Evolutionary conservation across 2,329 filamentous ascomycete genomes (phyloP).

Genomic region (Hypoxylon sp.): DNA sequence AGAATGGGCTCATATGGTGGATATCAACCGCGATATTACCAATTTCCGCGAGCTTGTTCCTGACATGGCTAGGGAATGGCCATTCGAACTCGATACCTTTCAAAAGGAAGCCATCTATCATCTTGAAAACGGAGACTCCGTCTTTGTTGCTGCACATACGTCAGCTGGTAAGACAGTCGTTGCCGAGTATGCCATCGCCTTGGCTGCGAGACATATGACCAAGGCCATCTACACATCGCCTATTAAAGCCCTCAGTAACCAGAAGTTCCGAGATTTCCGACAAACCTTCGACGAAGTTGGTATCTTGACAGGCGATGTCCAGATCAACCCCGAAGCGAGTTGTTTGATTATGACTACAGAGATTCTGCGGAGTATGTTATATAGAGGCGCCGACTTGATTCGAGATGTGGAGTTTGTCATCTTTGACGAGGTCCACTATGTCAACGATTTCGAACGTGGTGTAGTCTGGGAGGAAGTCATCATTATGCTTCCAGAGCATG

Average conservation of each 20-base stretch:
- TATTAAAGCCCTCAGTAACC: slow-evolving; percentile 98
- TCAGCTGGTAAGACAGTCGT: slow-evolving; percentile 99
- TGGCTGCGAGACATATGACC: slow-evolving; percentile 98
- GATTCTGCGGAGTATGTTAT: slow-evolving; percentile 97
- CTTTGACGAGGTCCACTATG: slow-evolving; percentile 98
- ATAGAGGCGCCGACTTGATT: slow-evolving; percentile 94
- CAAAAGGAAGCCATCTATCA: slow-evolving; percentile 99
- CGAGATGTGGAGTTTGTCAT: slow-evolving; percentile 99
- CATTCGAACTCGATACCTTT: slow-evolving; percentile 97
- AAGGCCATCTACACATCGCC: slow-evolving; percentile 99
- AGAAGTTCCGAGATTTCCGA: slow-evolving; percentile 97
- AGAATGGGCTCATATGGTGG: slow-evolving; percentile 99
- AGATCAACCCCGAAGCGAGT: slow-evolving; percentile 97
- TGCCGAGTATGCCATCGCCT: slow-evolving; percentile 95
- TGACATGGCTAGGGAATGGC: slow-evolving; percentile 96
- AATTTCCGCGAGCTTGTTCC: slow-evolving; percentile 95
- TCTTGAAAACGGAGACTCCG: slow-evolving; percentile 94
- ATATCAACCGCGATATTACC: slow-evolving; percentile 91
- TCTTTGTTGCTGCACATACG: slow-evolving; percentile 97
- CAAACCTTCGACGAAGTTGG: slow-evolving; percentile 94
- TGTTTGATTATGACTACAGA: slow-evolving; percentile 99
- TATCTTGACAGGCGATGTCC: slow-evolving; percentile 96
- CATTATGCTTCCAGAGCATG: slow-evolving; percentile 98
- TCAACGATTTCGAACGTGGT: slow-evolving; percentile 94
- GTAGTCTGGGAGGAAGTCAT: slow-evolving; percentile 99